Conservation (phyloP, 2,329 filamentous ascomycete species). For the Blastomyces gilchristii region DNA sequence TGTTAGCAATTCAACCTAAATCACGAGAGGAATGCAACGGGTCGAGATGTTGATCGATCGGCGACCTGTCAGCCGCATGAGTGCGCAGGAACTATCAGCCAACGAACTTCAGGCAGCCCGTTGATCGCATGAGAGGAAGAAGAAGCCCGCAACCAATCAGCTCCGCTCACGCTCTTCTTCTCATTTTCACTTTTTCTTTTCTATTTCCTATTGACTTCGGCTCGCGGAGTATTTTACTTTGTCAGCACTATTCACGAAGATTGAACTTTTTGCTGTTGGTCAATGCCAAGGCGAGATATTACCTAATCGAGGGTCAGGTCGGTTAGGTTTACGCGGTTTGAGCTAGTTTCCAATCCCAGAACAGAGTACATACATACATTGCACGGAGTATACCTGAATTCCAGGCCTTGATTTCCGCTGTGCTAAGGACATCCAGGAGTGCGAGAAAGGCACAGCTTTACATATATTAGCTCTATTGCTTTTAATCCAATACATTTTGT, state of each 20-base stretch:
- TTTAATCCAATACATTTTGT: background rate
- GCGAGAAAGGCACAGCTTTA: background rate
- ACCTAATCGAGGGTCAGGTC: background rate
- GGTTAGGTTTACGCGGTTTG: too few relatives aligned
- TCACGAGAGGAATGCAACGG: background rate
- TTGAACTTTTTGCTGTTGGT: too few relatives aligned
- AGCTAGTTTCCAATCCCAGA: too few relatives aligned
- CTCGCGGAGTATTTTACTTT: too few relatives aligned
- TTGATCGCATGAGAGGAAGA: background rate
- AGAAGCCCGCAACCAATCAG: background rate
- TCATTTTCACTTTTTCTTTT: background rate
- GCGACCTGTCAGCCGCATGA: background rate
- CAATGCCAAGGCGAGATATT: background rate
- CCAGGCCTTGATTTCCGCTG: too few relatives aligned
- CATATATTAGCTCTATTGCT: background rate
- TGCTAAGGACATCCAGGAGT: background rate
- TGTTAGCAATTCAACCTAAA: background rate
- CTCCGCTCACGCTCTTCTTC: background rate
- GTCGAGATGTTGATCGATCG: background rate
- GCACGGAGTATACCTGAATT: too few relatives aligned
- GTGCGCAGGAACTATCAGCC: background rate
- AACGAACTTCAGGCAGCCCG: background rate
- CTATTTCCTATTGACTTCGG: background rate
- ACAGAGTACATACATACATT: too few relatives aligned
- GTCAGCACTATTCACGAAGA: background rate